Evolutionary conservation across 306 rosid genomes (phyloP), one percentile per base, ranked within the genome.

Genomic region (Benincasa hispida): DNA sequence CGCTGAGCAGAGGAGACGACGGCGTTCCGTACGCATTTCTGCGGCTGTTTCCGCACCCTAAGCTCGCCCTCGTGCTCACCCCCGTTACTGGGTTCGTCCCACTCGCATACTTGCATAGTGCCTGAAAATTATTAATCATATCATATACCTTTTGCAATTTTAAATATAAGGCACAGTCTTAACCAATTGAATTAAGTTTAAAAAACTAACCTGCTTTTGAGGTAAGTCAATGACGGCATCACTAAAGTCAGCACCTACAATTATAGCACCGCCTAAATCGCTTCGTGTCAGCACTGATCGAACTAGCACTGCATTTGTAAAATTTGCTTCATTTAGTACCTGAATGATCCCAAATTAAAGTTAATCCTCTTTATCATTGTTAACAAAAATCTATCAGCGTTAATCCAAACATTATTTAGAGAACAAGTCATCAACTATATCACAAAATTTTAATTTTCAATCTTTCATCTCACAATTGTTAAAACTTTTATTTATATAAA

Each of bases 251-350:
- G 98, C 98, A 30, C 96, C 97, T 83, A 85, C 96, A 8, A 94
- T 87, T 19, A 86, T 54, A 61, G 97, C 94, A 45, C 96, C 95
- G 55, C 94, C 97, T 25, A 93, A 91, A 83, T 93, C 98, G 75
- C 98, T 91, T 12, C 97, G 92, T 5, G 98, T 93, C n/a, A 93
- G 91, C 65, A 93, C 98, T 6, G 98, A 85, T 84, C 98, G 86
- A 34, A 50, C 86, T 14, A 91, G 87, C 78, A 93, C 88, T 7
- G 96, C 97, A 65, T 91, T 85, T 14, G 89, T 93, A 39, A 93
- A 88, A 87, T 91, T 93, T 13, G 98, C 97, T 77, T 93, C 96
- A 74, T 93, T 91, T 35, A 93, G 87, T 73, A 93, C 97, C 98
- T 91, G 50, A 63, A 6, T 69, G 17, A 50, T 50, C n/a, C 55